phyloP scores from a whole-genome alignment of 257 asterid species.

The Nicotiana noctiflora region DNA sequence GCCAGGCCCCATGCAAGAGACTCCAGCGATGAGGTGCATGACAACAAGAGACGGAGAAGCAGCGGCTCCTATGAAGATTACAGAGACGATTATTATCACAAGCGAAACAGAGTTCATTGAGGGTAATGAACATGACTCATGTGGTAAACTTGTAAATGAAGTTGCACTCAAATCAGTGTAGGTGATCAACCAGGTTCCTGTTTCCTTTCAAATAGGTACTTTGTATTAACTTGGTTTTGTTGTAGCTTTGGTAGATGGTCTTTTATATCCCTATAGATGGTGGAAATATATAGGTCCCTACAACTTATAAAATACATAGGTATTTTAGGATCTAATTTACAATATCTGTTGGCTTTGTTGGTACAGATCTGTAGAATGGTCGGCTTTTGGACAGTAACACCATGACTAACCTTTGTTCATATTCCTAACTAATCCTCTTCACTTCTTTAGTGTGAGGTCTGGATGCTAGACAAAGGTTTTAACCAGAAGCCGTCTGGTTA shows the following conservation, averaged over 20 bases:
- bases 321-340: slow-evolving; percentile 23
- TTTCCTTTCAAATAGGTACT: slow-evolving; percentile 34
- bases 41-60: slow-evolving; percentile 22
- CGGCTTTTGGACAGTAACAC: slow-evolving; percentile 29
- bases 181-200: slow-evolving; percentile 26
- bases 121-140: slow-evolving; percentile 24
- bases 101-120: slow-evolving; percentile 34
- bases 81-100: slow-evolving; percentile 17
- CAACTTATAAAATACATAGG: slow-evolving; percentile 22
- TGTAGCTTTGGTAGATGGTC: slow-evolving; percentile 25
- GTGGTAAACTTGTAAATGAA: slow-evolving; percentile 34
- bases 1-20: slow-evolving; percentile 12
- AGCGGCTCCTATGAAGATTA: slow-evolving; percentile 22
- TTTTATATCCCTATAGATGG: slow-evolving; percentile 15
- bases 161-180: slow-evolving; percentile 22
- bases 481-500: slow-evolving; percentile 50
- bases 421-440: slow-evolving; percentile 44
- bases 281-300: slow-evolving; percentile 17
- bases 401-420: slow-evolving; percentile 29
- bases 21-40: slow-evolving; percentile 1
- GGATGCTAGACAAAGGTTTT: slow-evolving; percentile 57
- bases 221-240: slow-evolving; percentile 39
- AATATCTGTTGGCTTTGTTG: slow-evolving; percentile 30
- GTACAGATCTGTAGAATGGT: slow-evolving; percentile 31
- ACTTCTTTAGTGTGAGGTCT: slow-evolving; percentile 50